A percentile compares a stretch with the other conserved stretches of the same genome.
Evolutionary conservation across 305 asterid species (phyloP).

Genomic region (Fraxinus paxiana): DNA sequence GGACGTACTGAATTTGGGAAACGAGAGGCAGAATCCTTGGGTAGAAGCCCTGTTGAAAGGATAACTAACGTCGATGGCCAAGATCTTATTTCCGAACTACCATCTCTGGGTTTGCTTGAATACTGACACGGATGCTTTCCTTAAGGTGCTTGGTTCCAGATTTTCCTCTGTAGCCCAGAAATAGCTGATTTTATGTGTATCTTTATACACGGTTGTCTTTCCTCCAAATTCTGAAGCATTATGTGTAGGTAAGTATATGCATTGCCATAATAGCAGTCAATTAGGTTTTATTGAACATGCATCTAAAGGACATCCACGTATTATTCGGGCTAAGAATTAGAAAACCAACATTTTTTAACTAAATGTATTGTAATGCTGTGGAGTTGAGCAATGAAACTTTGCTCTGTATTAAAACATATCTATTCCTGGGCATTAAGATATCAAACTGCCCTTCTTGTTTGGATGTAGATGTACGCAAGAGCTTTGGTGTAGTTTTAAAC

Average conservation of each 20-base stretch:
- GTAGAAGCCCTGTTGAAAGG: conserved; percentile 41
- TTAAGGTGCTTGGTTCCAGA: not conserved
- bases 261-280: not conserved
- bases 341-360: not conserved
- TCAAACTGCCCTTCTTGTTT: not conserved
- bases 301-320: conserved; percentile 6
- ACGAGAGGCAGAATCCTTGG: conserved; percentile 56
- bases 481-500: not conserved
- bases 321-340: not conserved
- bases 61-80: conserved; percentile 37
- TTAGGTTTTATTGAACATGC: conserved; percentile 6
- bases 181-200: not conserved
- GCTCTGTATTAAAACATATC: not conserved
- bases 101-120: conserved; percentile 52
- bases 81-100: conserved; percentile 41
- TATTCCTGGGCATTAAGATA: not conserved
- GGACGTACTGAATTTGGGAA: conserved; percentile 73
- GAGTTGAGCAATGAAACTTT: not conserved
- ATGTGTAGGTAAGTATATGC: conserved; percentile 4
- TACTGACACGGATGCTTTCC: conserved; percentile 30
- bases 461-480: not conserved
- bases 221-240: not conserved
- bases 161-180: not conserved
- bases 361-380: not conserved
- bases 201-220: not conserved